Evolutionary conservation across 352 stramenopile genomes (phyloP).

Genomic region (Pythium dissimile): DNA sequence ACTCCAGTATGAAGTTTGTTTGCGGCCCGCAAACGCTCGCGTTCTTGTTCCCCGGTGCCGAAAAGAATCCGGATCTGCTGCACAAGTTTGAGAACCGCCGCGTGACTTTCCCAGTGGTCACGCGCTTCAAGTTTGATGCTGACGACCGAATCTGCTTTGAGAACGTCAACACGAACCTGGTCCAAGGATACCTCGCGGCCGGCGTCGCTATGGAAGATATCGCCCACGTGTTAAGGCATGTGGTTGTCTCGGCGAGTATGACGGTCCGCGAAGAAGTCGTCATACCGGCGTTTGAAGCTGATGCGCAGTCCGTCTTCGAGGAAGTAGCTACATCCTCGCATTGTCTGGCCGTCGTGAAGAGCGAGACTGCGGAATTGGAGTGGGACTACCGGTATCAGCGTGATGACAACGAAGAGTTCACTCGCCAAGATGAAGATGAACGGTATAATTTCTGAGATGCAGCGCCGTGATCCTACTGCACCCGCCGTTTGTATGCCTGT

Average conservation of each 20-base stretch:
- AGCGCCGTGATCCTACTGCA: too few relatives aligned
- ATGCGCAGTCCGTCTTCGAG: too few relatives aligned
- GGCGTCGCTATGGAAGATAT: slow-evolving; percentile 8
- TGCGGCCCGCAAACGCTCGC: slow-evolving; percentile 7
- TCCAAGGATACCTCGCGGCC: slow-evolving; percentile 1
- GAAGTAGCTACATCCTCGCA: too few relatives aligned
- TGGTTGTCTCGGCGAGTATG: slow-evolving; percentile 7
- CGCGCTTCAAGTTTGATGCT: slow-evolving; percentile 1
- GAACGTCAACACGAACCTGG: slow-evolving; percentile 2
- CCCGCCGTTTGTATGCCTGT: too few relatives aligned
- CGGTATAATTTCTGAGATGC: too few relatives aligned
- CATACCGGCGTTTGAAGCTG: neutral
- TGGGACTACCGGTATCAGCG: too few relatives aligned
- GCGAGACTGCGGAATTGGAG: too few relatives aligned
- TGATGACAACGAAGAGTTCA: neutral
- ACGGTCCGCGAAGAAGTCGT: slow-evolving; percentile 7
- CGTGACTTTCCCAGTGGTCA: slow-evolving; percentile 8
- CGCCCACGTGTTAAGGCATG: neutral
- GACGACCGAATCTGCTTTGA: slow-evolving; percentile 13
- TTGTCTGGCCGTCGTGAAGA: too few relatives aligned
- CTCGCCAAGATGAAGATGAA: too few relatives aligned
- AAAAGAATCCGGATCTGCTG: slow-evolving; percentile 2
- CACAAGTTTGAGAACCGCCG: slow-evolving; percentile 2
- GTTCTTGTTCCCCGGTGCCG: slow-evolving; percentile 6
- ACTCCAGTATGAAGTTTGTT: neutral